These are phyloP conservation scores for Strobilomyces dryophilus DNA, from an alignment of 768 basidiomycete species.

Conservation along the genomic window DNA sequence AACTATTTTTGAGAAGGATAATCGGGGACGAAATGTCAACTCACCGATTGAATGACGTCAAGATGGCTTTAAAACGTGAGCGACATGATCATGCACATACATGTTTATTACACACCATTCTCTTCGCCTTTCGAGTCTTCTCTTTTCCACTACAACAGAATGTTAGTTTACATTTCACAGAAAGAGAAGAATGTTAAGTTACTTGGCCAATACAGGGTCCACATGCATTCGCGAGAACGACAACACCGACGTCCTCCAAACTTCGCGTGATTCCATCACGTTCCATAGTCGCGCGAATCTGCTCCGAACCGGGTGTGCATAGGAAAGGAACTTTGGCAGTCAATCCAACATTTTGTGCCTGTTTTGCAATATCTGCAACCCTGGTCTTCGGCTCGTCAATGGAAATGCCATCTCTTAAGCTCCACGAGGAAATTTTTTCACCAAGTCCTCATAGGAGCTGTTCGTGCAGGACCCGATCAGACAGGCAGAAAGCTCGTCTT, in stretches of 20 bases:
- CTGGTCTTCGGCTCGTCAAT: constrained; percentile 55
- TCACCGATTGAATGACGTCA: constrained; percentile 95
- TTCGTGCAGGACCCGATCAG: constrained; percentile 99
- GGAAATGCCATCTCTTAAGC: neutral
- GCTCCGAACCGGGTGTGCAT: constrained; percentile 89
- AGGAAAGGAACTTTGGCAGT: constrained; percentile 82
- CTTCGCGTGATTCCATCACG: constrained; percentile 82
- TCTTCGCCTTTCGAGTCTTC: constrained; percentile 84
- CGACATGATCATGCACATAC: constrained; percentile 4
- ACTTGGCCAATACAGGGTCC: constrained; percentile 98
- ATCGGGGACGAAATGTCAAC: constrained; percentile 17
- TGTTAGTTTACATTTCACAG: constrained; percentile 1
- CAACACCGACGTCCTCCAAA: constrained; percentile 86
- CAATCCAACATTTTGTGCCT: constrained; percentile 82
- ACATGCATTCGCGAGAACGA: constrained; percentile 95
- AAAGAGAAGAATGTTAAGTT: constrained; percentile 12
- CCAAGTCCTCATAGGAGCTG: constrained; percentile 96
- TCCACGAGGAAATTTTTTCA: constrained; percentile 24
- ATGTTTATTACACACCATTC: constrained; percentile 59
- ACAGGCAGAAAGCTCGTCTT: constrained; percentile 84
- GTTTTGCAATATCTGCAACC: constrained; percentile 85
- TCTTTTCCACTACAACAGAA: constrained; percentile 75
- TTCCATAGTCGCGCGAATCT: constrained; percentile 97
- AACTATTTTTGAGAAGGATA: neutral
- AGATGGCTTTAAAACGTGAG: constrained; percentile 56